Evolutionary conservation across 2,329 filamentous ascomycete genomes (phyloP).

Genomic region (Verticillium isaacii): DNA sequence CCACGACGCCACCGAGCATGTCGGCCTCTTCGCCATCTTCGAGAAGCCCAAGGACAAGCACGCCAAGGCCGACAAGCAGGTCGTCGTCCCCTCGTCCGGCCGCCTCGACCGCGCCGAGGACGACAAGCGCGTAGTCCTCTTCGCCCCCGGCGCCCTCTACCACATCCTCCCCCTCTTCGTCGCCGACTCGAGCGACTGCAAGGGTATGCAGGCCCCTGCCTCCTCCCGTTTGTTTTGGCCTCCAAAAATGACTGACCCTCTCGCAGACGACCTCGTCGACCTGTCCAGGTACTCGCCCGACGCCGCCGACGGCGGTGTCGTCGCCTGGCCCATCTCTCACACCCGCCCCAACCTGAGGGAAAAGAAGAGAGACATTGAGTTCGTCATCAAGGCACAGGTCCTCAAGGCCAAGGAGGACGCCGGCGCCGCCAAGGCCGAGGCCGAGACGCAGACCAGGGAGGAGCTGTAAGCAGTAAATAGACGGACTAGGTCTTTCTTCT

Average conservation of each 20-base stretch:
- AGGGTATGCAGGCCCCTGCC: conserved; percentile 20
- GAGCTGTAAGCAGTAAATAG: not conserved
- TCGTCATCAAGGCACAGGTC: conserved; percentile 24
- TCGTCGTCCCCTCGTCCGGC: conserved; percentile 14
- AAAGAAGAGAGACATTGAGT: conserved; percentile 20
- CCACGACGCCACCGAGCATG: conserved; percentile 23
- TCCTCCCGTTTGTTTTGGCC: not conserved
- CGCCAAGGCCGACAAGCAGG: conserved; percentile 31
- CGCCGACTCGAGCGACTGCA: conserved; percentile 28
- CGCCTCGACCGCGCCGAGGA: conserved; percentile 18
- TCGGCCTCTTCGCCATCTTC: conserved; percentile 37
- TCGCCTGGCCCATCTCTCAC: conserved; percentile 24
- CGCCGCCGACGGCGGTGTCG: conserved; percentile 19
- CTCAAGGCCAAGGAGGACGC: conserved; percentile 13
- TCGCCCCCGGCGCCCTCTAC: conserved; percentile 38
- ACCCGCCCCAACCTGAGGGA: conserved; percentile 19
- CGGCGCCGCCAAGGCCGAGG: not conserved
- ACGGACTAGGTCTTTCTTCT: not conserved
- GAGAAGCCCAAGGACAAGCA: conserved; percentile 30
- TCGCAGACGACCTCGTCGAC: conserved; percentile 13
- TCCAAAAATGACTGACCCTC: not conserved
- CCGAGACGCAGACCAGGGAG: conserved; percentile 1
- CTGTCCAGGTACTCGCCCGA: conserved; percentile 21
- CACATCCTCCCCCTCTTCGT: conserved; percentile 37
- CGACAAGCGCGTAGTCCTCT: conserved; percentile 30